Evolutionary conservation across 495 filamentous ascomycete species (phyloP).

Genomic region (Schizothecium vesticola): DNA sequence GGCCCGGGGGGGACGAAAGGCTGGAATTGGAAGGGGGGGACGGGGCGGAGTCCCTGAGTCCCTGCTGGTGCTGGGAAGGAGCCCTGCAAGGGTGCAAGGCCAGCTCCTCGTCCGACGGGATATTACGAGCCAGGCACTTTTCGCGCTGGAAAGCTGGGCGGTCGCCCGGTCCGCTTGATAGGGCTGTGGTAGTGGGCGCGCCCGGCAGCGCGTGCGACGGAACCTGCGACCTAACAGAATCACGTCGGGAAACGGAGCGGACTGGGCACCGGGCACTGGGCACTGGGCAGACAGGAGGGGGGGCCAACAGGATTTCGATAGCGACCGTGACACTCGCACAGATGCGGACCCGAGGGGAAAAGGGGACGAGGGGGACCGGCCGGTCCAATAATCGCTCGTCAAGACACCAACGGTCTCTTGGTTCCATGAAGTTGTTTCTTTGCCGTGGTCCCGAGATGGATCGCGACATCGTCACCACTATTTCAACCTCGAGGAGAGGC

Average conservation of each 20-base stretch:
- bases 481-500: background rate
- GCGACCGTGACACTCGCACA: slow-evolving; percentile 10
- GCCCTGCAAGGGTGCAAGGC: slow-evolving; percentile 28
- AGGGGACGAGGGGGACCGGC: background rate
- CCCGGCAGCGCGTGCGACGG: background rate
- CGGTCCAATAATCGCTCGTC: slow-evolving; percentile 3
- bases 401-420: background rate
- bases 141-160: background rate
- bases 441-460: background rate
- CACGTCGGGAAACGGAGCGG: background rate
- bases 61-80: background rate
- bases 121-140: slow-evolving; percentile 26
- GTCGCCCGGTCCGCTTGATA: slow-evolving; percentile 7
- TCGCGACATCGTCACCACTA: background rate
- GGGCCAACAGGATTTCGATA: background rate
- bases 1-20: slow-evolving; percentile 11
- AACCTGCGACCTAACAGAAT: slow-evolving; percentile 3
- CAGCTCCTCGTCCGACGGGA: slow-evolving; percentile 17
- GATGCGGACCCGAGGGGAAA: slow-evolving; percentile 10
- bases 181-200: background rate
- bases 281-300: background rate
- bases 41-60: slow-evolving; percentile 7
- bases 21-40: slow-evolving; percentile 27
- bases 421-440: background rate
- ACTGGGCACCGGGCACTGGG: background rate